These are phyloP conservation scores for Fusarium robinianum DNA, from an alignment of 2,329 filamentous ascomycete genomes.

Conservation along the genomic window DNA sequence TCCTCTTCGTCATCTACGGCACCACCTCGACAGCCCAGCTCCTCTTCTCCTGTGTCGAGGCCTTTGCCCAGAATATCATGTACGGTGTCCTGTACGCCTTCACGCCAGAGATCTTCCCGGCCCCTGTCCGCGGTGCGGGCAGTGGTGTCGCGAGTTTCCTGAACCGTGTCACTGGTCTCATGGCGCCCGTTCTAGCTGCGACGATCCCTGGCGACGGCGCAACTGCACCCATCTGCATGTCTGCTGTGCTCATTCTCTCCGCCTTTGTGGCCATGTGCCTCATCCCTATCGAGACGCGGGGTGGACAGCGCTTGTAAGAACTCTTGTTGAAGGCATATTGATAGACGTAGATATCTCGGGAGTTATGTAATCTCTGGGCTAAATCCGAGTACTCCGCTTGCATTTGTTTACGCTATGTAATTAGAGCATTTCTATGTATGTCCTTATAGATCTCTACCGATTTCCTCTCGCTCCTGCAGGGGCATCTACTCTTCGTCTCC, in stretches of 20 bases:
- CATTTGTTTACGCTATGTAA: slow-evolving; percentile 8
- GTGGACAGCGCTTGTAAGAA: slow-evolving; percentile 58
- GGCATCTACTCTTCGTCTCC: slow-evolving; percentile 64
- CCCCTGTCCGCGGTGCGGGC: slow-evolving; percentile 71
- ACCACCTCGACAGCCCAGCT: slow-evolving; percentile 62
- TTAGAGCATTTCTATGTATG: slow-evolving; percentile 21
- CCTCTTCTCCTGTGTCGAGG: slow-evolving; percentile 68
- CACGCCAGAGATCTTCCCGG: slow-evolving; percentile 77
- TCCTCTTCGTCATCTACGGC: slow-evolving; percentile 66
- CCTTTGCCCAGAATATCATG: slow-evolving; percentile 77
- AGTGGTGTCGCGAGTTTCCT: slow-evolving; percentile 74
- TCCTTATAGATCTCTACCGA: slow-evolving; percentile 36
- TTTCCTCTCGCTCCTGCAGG: slow-evolving; percentile 64
- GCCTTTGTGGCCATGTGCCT: slow-evolving; percentile 64
- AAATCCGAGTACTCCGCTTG: too few species aligned
- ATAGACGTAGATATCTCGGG: slow-evolving; percentile 8
- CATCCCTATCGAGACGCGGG: slow-evolving; percentile 67
- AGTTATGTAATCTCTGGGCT: too few species aligned
- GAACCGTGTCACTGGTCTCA: slow-evolving; percentile 68
- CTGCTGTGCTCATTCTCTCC: slow-evolving; percentile 59
- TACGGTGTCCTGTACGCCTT: slow-evolving; percentile 78
- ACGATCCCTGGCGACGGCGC: slow-evolving; percentile 62
- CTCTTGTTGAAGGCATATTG: slow-evolving; percentile 1
- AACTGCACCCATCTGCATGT: slow-evolving; percentile 61
- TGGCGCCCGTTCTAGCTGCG: slow-evolving; percentile 70